Evolutionary conservation across 2,329 filamentous ascomycete species (phyloP).

Genomic region (Leptographium wingfieldii): DNA sequence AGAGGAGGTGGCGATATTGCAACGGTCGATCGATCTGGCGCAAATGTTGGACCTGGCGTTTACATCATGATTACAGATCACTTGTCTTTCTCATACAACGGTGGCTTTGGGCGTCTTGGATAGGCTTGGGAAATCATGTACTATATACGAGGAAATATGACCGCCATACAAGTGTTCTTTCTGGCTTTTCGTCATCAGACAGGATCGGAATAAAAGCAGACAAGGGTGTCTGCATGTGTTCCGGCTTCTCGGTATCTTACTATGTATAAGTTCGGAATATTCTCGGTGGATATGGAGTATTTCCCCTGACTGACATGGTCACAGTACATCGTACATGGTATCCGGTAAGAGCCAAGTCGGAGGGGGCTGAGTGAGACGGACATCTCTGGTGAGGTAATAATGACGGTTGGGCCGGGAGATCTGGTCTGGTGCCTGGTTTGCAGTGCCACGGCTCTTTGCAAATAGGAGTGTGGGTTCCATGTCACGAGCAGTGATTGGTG

Average conservation of each 20-base stretch:
- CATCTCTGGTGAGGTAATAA: no score
- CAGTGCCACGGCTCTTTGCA: not conserved
- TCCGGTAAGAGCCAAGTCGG: no score
- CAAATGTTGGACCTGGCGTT: not conserved
- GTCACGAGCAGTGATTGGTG: not conserved
- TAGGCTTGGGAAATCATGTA: not conserved
- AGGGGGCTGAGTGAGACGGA: no score
- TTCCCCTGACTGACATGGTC: no score
- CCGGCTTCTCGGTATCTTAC: not conserved
- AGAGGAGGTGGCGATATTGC: not conserved
- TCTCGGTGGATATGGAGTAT: no score
- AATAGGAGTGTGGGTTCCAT: not conserved
- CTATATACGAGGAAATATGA: not conserved
- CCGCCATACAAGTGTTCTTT: not conserved
- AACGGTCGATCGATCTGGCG: not conserved
- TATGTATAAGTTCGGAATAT: no score
- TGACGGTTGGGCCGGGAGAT: no score
- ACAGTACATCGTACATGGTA: no score
- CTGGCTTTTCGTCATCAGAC: not conserved
- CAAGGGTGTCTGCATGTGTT: not conserved
- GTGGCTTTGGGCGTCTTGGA: not conserved
- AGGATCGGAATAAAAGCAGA: not conserved
- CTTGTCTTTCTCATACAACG: not conserved
- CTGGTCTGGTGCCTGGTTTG: no score
- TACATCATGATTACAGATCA: not conserved